These are phyloP conservation scores for Oryza nivara DNA, from an alignment of 176 grass and related monocot genomes.

Conservation along the genomic window DNA sequence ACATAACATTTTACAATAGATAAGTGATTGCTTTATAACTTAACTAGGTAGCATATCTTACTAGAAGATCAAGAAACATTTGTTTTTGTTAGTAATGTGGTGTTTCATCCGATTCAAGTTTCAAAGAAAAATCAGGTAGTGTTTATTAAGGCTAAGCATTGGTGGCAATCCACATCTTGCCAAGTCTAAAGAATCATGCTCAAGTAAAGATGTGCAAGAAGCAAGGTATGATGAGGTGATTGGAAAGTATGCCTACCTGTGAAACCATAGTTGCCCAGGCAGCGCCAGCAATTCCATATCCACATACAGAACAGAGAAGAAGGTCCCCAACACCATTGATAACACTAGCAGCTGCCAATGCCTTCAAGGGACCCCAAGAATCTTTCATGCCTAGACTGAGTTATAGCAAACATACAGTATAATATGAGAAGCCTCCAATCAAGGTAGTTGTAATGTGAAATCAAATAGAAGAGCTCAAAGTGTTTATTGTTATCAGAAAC, in stretches of 20 bases:
- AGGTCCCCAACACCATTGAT: conserved; percentile 83
- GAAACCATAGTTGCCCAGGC: conserved; percentile 99
- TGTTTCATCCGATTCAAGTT: not conserved
- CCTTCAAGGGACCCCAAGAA: conserved; percentile 97
- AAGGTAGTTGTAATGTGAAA: conserved; percentile 24
- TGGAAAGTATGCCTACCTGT: conserved; percentile 59
- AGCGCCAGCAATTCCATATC: conserved; percentile 93
- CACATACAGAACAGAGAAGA: conserved; percentile 81
- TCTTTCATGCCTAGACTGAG: conserved; percentile 99
- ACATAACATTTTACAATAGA: not conserved
- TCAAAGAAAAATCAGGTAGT: not conserved
- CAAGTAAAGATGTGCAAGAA: conserved; percentile 29
- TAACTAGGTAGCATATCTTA: conserved; percentile 1
- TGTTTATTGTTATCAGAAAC: conserved; percentile 15
- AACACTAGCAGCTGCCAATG: conserved; percentile 75
- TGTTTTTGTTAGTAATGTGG: not conserved
- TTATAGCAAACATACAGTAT: conserved; percentile 31
- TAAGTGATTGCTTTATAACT: not conserved
- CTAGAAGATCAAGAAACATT: no score
- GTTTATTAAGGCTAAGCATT: not conserved
- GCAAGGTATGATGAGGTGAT: not conserved
- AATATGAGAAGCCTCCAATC: conserved; percentile 39
- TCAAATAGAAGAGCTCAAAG: conserved; percentile 1
- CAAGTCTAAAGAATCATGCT: not conserved
- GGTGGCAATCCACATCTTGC: not conserved